Evolutionary conservation across 192 early-diverging fungal genomes (phyloP), one percentile per base, ranked within the genome.

Genomic region (Coemansia erecta): DNA sequence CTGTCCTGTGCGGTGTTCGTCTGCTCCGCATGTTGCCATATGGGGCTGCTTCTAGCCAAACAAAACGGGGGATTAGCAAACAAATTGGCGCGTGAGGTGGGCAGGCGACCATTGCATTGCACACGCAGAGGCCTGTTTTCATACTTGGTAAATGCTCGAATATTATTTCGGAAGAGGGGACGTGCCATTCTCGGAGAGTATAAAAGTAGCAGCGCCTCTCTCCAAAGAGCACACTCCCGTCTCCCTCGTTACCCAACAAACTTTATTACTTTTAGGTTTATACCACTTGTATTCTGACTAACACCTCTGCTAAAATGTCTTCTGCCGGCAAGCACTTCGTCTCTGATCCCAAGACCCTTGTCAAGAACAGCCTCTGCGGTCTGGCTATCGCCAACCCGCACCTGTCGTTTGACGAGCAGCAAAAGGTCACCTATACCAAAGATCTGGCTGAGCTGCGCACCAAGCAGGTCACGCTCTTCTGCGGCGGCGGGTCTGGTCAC

Each of bases 401-500:
- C 54, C 59, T 88, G 23, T 68, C 74, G 17, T 60, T 87, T 19
- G 74, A 85, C 52, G 80, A 83, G 21, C 66, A 70, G 43, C 66
- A 88, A 58, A 88, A 88, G 66, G 89, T 91, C 28, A 66, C 90
- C 13, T 92, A 84, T 40, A 58, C 68, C 43, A 71, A 77, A 33
- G 74, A 86, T 48, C 68, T 87, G 8, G 81, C 80, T 3, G 41
- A 49, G 10, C 60, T 85, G 26, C 84, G 82, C 53, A 48, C 54
- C 19, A 57, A 73, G 23, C 86, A 91, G 62, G 91, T 93, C 31
- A 87, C 91, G 0, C 69, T 93, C 9, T 77, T 93, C 51, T 87
- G 85, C 61, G 92, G 92, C 22, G 92, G 92, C 50, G 92, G 92
- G 37, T 71, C 83, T 41, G 92, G 92, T 17, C 92, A 94, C 66